phyloP scores from a whole-genome alignment of 495 filamentous ascomycete species.

The Patellaria atrata region DNA sequence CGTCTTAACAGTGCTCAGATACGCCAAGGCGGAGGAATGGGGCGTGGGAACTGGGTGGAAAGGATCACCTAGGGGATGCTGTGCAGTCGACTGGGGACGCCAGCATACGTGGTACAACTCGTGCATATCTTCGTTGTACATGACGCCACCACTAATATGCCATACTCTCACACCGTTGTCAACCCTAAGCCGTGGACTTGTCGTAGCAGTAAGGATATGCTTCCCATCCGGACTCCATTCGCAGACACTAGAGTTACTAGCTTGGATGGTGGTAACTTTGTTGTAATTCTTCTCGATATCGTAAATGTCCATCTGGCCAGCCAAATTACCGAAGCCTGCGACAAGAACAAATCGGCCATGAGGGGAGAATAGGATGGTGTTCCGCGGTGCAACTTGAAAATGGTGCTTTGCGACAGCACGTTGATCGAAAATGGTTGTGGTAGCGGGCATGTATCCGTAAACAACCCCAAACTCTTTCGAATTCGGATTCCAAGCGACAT shows the following conservation, averaged over 20 bases:
- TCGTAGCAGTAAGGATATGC: constrained; percentile 90
- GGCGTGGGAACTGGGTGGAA: constrained; percentile 64
- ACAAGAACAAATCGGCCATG: constrained; percentile 85
- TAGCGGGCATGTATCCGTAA: constrained; percentile 95
- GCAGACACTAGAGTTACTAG: constrained; percentile 87
- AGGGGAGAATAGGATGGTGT: constrained; percentile 91
- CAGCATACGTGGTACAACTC: constrained; percentile 89
- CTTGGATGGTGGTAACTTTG: constrained; percentile 89
- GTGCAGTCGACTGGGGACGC: constrained; percentile 55
- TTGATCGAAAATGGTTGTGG: constrained; percentile 90
- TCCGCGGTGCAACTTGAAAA: constrained; percentile 75
- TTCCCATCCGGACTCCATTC: constrained; percentile 93
- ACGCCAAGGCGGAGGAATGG: constrained; percentile 70
- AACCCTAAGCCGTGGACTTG: constrained; percentile 81
- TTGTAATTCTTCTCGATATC: constrained; percentile 81
- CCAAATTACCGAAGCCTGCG: constrained; percentile 92
- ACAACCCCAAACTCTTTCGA: constrained; percentile 93
- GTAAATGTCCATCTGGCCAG: constrained; percentile 94
- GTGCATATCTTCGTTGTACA: constrained; percentile 88
- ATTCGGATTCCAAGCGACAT: constrained; percentile 95
- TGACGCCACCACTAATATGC: constrained; percentile 78
- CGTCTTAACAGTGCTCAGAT: constrained; percentile 73
- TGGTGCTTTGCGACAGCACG: constrained; percentile 64
- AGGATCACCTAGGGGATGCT: constrained; percentile 53
- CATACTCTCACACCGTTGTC: constrained; percentile 94